Evolutionary conservation across 1,284 basidiomycete genomes (phyloP).

Genomic region (Ceratobasidium sp.): DNA sequence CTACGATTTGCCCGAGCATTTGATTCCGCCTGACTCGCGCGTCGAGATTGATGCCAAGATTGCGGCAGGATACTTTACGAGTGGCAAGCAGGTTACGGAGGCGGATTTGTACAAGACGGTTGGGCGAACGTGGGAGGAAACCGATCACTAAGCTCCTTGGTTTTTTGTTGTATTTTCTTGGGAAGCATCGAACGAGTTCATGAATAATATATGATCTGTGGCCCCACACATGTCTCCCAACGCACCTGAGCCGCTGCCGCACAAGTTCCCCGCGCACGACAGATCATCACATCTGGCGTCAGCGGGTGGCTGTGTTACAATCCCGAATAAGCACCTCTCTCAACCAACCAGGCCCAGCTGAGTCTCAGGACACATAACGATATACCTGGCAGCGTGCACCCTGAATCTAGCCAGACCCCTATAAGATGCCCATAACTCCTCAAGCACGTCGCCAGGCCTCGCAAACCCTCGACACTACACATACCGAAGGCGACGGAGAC

Average conservation of each 20-base stretch:
- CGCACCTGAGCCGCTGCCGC: background rate
- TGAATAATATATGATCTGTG: slow-evolving; percentile 15
- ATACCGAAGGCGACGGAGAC: slow-evolving; percentile 27
- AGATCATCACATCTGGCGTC: background rate
- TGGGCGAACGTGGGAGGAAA: slow-evolving; percentile 82
- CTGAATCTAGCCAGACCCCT: background rate
- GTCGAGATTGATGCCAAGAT: slow-evolving; percentile 98
- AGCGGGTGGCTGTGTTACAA: background rate
- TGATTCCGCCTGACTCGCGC: slow-evolving; percentile 90
- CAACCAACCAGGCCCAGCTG: background rate
- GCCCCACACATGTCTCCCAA: background rate
- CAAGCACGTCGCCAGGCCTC: slow-evolving; percentile 42
- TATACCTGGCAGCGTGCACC: slow-evolving; percentile 1
- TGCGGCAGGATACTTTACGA: slow-evolving; percentile 90
- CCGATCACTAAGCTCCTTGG: slow-evolving; percentile 49
- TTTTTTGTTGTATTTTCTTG: slow-evolving; percentile 10
- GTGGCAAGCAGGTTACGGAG: slow-evolving; percentile 77
- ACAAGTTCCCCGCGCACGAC: background rate
- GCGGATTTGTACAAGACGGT: slow-evolving; percentile 86
- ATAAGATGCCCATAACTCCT: background rate
- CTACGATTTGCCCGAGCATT: slow-evolving; percentile 87
- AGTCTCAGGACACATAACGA: slow-evolving; percentile 23
- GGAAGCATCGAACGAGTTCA: background rate
- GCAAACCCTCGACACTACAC: slow-evolving; percentile 22
- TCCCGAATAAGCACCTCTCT: background rate